These are phyloP conservation scores for Globisporangium irregulare DNA, from an alignment of 352 stramenopile species.

Conservation along the genomic window DNA sequence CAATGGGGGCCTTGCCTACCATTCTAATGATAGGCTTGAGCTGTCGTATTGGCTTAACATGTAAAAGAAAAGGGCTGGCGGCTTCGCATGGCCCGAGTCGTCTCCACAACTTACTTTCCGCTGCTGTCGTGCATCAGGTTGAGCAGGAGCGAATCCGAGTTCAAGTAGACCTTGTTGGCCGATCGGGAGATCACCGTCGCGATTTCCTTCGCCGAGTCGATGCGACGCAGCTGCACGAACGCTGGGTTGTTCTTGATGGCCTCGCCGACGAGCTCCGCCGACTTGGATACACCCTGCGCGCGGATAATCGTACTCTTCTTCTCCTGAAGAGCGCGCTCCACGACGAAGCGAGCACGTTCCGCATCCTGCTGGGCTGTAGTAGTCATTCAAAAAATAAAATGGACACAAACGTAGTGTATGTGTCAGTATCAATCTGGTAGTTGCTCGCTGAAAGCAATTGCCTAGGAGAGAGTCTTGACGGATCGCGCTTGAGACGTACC, in stretches of 20 bases:
- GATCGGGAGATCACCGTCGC: slow-evolving; percentile 93
- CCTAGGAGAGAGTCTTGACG: not conserved
- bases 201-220: slow-evolving; percentile 99
- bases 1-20: not conserved
- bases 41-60: slow-evolving; percentile 6
- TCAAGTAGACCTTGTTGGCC: slow-evolving; percentile 98
- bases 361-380: slow-evolving; percentile 97
- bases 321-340: slow-evolving; percentile 98
- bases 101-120: slow-evolving; percentile 39
- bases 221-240: slow-evolving; percentile 98
- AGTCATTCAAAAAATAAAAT: slow-evolving; percentile 3
- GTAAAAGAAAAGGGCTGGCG: not conserved
- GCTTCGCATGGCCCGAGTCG: not conserved
- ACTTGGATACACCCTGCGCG: slow-evolving; percentile 97
- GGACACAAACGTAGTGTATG: not conserved
- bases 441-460: not conserved
- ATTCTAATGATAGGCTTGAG: not conserved
- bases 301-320: slow-evolving; percentile 99
- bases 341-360: slow-evolving; percentile 97
- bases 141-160: slow-evolving; percentile 96
- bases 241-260: slow-evolving; percentile 99
- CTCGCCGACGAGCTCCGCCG: slow-evolving; percentile 96
- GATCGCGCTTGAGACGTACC: slow-evolving; percentile 29
- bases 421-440: not conserved
- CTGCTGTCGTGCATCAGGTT: slow-evolving; percentile 90